Base-by-base conservation (phyloP, 805 yeast species). In the Phaffomyces antillensis region DNA sequence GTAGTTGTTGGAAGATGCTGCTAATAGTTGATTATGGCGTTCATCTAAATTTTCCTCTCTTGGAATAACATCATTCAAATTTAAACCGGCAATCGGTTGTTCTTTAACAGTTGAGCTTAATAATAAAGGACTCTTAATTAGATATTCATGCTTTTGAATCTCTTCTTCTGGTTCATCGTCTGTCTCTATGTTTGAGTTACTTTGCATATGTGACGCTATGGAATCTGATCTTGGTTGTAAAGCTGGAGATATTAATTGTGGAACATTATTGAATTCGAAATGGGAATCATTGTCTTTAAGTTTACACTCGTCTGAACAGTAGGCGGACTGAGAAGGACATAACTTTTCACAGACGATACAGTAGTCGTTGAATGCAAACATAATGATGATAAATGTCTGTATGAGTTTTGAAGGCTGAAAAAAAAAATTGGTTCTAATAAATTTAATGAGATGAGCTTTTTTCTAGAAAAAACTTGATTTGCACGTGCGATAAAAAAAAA, bases 281-380 rank as follows among this genome's bases (percentile, higher is more conserved):
- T 54, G 57, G 11, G 59, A 51, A 30, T 51, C 52, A 16, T 48
- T 49, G 42, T 67, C 72, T 30, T 49, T 43, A 25, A 49, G 47
- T 45, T 66, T 64, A 56, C 78, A 73, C 39, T 55, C 55, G 35
- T 70, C 72, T 7, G 76, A 71, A 62, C 78, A 73, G 64, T 73
- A 73, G 44, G 70, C 70, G 12, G 68, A 53, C 25, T 67, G 68
- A 12, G 60, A 56, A 11, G 69, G 53, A 57, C 77, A 73, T 49
- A 69, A 67, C 53, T 70, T 72, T 54, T 77, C 81, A 61, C 83
- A 77, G 46, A 74, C 79, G 40, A 75, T 67, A 65, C 83, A 77
- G 61, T 64, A 77, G 58, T 77, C 82, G 56, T 71, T 74, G 50
- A 67, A 62, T 51, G 78, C 71, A 41, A 65, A 52, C 60, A 57